These are phyloP conservation scores for Peltaster fructicola DNA, from an alignment of 2,329 filamentous ascomycete species.

Conservation along the genomic window DNA sequence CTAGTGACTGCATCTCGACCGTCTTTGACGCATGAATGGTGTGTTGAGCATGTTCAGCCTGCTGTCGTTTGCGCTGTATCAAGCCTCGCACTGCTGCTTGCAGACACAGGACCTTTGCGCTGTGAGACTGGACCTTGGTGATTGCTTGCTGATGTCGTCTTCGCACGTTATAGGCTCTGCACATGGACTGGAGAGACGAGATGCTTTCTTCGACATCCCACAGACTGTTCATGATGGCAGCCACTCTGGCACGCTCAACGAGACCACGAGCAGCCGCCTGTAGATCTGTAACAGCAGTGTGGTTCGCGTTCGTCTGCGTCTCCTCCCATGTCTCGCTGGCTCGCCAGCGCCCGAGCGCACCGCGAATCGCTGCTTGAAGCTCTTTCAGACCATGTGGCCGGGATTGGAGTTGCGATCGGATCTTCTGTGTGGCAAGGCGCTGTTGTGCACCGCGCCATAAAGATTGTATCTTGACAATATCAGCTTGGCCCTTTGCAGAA, in stretches of 20 bases:
- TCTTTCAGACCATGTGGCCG: constrained; percentile 29
- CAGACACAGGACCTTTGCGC: constrained; percentile 35
- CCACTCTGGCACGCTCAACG: constrained; percentile 56
- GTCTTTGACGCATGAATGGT: constrained; percentile 12
- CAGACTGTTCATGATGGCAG: constrained; percentile 66
- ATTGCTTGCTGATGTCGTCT: too few species aligned
- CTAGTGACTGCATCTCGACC: constrained; percentile 22
- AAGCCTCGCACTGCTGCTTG: constrained; percentile 46
- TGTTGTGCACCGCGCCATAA: constrained; percentile 51
- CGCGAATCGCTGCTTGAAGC: constrained; percentile 25
- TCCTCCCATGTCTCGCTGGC: constrained; percentile 33
- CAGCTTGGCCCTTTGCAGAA: constrained; percentile 39
- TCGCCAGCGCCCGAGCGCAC: constrained; percentile 35
- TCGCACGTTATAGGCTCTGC: constrained; percentile 31
- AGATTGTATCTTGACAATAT: constrained; percentile 67
- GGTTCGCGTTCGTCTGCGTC: constrained; percentile 17
- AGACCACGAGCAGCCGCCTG: constrained; percentile 45
- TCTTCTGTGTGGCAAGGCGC: constrained; percentile 25
- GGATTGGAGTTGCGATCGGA: constrained; percentile 29
- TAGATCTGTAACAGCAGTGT: constrained; percentile 18
- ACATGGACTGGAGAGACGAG: constrained; percentile 61
- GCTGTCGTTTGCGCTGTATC: constrained; percentile 35
- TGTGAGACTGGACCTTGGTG: constrained; percentile 36
- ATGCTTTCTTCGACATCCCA: constrained; percentile 72
- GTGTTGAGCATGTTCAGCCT: constrained; percentile 13